Base-by-base conservation (phyloP, 192 early-diverging fungal species). In the Podila minutissima region DNA sequence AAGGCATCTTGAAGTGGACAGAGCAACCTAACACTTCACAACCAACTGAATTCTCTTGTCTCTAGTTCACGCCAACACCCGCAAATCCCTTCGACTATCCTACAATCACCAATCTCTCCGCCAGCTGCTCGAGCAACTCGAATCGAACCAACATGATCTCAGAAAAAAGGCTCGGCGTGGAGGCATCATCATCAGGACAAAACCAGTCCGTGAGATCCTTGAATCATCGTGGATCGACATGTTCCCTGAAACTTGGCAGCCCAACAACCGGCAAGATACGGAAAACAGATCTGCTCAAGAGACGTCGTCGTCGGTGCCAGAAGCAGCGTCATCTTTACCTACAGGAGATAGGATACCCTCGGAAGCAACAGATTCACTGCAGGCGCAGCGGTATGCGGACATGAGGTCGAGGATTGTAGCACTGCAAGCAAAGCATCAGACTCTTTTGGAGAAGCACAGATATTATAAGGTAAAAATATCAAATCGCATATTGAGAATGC, bases 131-230 rank as follows among this genome's bases (percentile, higher is more conserved):
- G 76, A 79, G 12, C 76, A 79, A 64, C 38, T 79, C 17, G 76
- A 79, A 58, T 46, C 70, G 4, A 68, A 63, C 20, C 76, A 79
- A 38, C 66, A 79, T 49, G 76, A 79, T 24, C 17, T 79, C 5
- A 46, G 76, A 13, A 62, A 46, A 51, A 79, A 79, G 46, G 70
- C 76, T 10, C 59, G 64, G 9, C 69, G 71, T 50, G 76, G 76
- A 28, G 76, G 76, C 4, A 72, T 79, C 31, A 68, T 72, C 50
- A 72, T 79, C 33, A 67, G 76, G 70, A 79, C 76, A 35, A 79
- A 69, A 46, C 26, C 70, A 5, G 48, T 51, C 3, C 53, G 66
- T 9, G 76, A 79, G 37, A 48, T 79, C 33, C 66, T 79, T 26
- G 46, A 67, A 2, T 68, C 76, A 7, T 69, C 67, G 60, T 79